These are phyloP conservation scores for Perilla frutescens DNA, from an alignment of 257 asterid species.

Conservation along the genomic window DNA sequence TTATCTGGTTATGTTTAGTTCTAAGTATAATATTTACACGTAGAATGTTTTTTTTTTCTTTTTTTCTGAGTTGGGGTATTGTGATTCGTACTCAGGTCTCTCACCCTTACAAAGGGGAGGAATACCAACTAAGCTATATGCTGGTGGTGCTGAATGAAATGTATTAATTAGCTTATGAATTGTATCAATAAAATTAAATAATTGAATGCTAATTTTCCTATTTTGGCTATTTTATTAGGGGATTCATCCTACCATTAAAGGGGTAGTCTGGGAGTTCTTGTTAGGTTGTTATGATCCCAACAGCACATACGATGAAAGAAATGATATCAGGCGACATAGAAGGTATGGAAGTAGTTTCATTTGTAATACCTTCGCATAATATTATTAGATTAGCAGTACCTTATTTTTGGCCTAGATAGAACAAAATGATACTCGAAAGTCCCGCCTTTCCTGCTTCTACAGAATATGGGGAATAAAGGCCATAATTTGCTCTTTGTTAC, in stretches of 20 bases:
- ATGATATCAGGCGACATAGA: constrained; percentile 63
- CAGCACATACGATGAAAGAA: constrained; percentile 77
- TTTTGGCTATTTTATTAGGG: constrained; percentile 57
- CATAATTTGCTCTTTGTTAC: constrained; percentile 1
- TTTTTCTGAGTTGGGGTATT: too few relatives aligned
- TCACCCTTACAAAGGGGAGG: too few relatives aligned
- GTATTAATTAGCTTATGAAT: background rate
- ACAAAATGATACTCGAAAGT: constrained; percentile 8
- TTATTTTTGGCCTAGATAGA: constrained; percentile 10
- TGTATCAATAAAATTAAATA: constrained; percentile 17
- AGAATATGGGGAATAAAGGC: background rate
- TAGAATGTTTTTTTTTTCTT: too few relatives aligned
- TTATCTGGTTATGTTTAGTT: constrained; percentile 18
- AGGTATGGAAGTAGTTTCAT: constrained; percentile 56
- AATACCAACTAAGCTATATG: too few relatives aligned
- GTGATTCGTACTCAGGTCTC: too few relatives aligned
- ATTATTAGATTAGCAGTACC: constrained; percentile 11
- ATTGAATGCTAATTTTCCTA: constrained; percentile 35
- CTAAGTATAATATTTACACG: constrained; percentile 5
- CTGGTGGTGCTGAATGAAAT: background rate
- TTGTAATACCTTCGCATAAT: constrained; percentile 6
- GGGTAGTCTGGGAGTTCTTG: constrained; percentile 94
- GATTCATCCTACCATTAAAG: constrained; percentile 91
- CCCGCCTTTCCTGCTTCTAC: constrained; percentile 9
- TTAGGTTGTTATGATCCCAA: constrained; percentile 94